Base-by-base conservation (phyloP, 805 yeast genomes). In the Cyberlindnera subsufficiens region DNA sequence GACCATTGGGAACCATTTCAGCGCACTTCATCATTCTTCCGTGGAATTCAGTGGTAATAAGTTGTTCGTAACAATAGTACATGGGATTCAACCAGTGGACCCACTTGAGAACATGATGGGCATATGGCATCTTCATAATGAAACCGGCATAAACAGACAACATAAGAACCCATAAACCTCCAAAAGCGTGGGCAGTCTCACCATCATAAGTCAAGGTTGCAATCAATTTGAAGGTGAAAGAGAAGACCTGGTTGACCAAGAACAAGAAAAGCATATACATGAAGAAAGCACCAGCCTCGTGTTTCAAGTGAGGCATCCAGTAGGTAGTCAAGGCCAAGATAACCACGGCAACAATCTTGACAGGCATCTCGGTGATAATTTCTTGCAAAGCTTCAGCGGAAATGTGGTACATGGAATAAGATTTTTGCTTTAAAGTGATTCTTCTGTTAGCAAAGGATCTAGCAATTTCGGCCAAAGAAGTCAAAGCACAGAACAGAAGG, bases 351-450 rank as follows among this genome's bases (percentile, higher is more conserved):
- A 65, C 32, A 15, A 75, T 34, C 54, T 77, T 77, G 38, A 69
- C 56, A 5, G 84, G 85, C 30, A 78, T 49, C 52, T 80, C 83
- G 8, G 82, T 69, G n/a, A 79, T 47, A 43, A 80, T 69, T 3
- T 80, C 74, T 0, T 85, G 80, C 34, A 81, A 52, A 0, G 86
- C 83, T 53, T 81, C 82, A 5, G 86, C 81, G 41, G 78, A 65
- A 11, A 84, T 82, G 47, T 73, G 80, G 50, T 79, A 79, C 32
- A 80, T 56, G 1, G 81, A 78, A 51, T 71, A 78, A 22, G 70
- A 69, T 49, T 72, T 72, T 48, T 79, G 86, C 54, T 80, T 79
- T 50, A 75, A 79, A 32, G 77, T 74, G 46, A 80, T 70, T 16
- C 77, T 71, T 54, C 85, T 70, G 29, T 56, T 54, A 42, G 52